Evolutionary conservation across 2,329 filamentous ascomycete genomes (phyloP), one percentile per base, ranked within the genome.

Genomic region (Penicillium sp.): DNA sequence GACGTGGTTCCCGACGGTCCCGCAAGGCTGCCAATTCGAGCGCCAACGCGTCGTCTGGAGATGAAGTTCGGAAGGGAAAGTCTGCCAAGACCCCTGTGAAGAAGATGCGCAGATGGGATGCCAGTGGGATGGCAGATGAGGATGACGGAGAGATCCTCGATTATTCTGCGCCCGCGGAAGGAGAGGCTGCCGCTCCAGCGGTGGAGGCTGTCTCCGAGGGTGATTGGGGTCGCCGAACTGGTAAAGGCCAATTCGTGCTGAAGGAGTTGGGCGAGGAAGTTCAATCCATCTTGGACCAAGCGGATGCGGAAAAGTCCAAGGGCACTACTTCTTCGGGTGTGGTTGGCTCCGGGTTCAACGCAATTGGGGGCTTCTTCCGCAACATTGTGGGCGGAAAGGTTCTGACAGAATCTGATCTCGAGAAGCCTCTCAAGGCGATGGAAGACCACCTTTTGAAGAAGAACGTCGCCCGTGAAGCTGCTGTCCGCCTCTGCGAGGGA

Each of bases 351-450:
- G 86, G 91, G 52, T 80, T 96, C 54, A 91, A 85, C 69, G 89
- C 90, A 15, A 89, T 97, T 60, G 87, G 90, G 51, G 90, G 91
- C 18, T 83, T 97, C 54, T 96, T 99, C 79, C 86, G 91, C 62
- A 97, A 97, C 69, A 88, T 99, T 38, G 88, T 99, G 0, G 94
- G 94, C 52, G 94, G 95, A 60, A 97, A 97, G 79, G 90, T 88
- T 0, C 77, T 99, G 67, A 95, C 91, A 1, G 90, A 91, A 71
- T 85, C 89, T 61, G 93, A 97, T 68, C 82, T 99, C 23, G 88
- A 91, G 59, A 96, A 95, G 72, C 90, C 94, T 2, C 86, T 99
- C 77, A 94, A 93, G 75, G 89, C 88, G 32, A 97, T 99, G 91
- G 91, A 97, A 70, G 91, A 96, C 54, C 93, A 97, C 72, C 80